Conservation (phyloP, 169 alveolate species). For the Ichthyophthirius multifiliis region DNA sequence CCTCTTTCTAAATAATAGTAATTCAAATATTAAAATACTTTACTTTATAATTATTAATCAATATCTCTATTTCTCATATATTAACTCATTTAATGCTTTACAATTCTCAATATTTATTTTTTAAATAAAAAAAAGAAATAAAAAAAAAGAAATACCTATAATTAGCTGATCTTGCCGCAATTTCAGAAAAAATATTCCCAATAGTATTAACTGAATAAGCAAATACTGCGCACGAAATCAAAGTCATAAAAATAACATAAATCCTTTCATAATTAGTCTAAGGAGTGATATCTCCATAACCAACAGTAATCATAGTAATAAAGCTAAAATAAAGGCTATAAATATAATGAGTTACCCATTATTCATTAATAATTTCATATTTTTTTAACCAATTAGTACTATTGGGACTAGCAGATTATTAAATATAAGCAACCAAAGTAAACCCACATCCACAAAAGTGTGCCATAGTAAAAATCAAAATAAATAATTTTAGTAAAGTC, state of each 20-base stretch:
- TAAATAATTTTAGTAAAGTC: not conserved
- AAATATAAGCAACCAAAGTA: not conserved
- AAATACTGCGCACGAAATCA: conserved; percentile 45
- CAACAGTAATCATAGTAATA: conserved; percentile 68
- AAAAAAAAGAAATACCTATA: not conserved
- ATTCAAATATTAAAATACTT: not conserved
- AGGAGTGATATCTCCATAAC: conserved; percentile 72
- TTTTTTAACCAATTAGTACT: not conserved
- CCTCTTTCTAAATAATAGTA: not conserved
- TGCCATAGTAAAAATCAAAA: not conserved
- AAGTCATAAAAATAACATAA: conserved; percentile 46
- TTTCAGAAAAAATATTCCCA: conserved; percentile 46
- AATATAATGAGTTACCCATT: not conserved
- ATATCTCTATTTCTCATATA: conserved; percentile 7
- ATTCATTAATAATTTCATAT: not conserved
- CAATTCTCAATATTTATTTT: not conserved
- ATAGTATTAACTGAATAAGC: conserved; percentile 58
- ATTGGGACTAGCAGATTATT: not conserved
- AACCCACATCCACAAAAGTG: conserved; percentile 22
- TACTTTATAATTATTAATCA: not conserved
- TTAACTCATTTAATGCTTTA: too few species aligned
- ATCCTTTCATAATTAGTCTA: conserved; percentile 47
- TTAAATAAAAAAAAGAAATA: not conserved
- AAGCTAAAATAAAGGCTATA: conserved; percentile 55
- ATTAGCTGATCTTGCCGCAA: not conserved